A percentile compares a stretch with the other conserved stretches of the same genome.
Conservation (phyloP, 1,139 yeast species). For the Scheffersomyces titani region DNA sequence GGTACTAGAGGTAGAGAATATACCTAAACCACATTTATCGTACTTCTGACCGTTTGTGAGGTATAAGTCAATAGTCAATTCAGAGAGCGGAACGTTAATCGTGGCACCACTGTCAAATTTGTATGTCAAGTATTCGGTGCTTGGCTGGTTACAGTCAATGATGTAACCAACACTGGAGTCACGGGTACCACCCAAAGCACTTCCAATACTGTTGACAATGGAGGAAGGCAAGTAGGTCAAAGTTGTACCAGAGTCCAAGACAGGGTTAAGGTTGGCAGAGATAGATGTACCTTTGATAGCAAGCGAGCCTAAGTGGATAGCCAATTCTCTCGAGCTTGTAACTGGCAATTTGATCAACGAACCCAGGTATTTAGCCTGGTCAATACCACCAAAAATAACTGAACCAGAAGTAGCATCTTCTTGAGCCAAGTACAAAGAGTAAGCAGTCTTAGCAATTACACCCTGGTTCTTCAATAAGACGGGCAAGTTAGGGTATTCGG, state of each 20-base stretch:
- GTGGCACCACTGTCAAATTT: conserved; percentile 4
- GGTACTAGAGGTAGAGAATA: background rate
- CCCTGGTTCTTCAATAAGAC: conserved; percentile 21
- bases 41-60: background rate
- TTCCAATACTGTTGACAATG: conserved; percentile 8
- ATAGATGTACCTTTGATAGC: conserved; percentile 3
- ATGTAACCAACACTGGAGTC: background rate
- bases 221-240: conserved; percentile 13
- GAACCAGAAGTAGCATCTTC: conserved; percentile 12
- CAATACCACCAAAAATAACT: conserved; percentile 21
- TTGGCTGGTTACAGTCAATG: conserved; percentile 6
- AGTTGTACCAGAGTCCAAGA: conserved; percentile 21
- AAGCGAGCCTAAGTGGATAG: conserved; percentile 9
- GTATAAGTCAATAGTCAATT: conserved; percentile 6
- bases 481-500: conserved; percentile 21
- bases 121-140: conserved; percentile 1
- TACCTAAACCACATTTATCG: background rate
- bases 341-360: conserved; percentile 10
- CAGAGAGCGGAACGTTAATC: conserved; percentile 10
- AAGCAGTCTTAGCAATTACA: conserved; percentile 17
- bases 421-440: conserved; percentile 21
- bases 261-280: conserved; percentile 6
- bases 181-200: conserved; percentile 4
- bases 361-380: conserved; percentile 19
- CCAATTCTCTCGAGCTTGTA: conserved; percentile 3